A percentile compares a stretch with the other conserved stretches of the same genome.
phyloP scores from a whole-genome alignment of 2,329 filamentous ascomycete genomes.

The Hypocreales sp. region DNA sequence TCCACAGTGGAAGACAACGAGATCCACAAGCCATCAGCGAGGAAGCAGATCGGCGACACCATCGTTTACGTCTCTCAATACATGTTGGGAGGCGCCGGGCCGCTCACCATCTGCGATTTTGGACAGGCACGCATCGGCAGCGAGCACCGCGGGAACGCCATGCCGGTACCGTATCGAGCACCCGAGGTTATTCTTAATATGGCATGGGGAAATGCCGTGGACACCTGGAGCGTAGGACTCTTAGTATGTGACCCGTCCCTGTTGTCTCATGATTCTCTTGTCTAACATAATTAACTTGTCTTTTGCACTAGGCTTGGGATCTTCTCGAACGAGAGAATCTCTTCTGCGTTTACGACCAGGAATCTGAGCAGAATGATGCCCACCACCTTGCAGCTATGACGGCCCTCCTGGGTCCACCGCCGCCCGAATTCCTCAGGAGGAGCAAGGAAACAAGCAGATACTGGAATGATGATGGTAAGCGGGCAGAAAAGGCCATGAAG shows the following conservation, averaged over 20 bases:
- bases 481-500: too few species aligned
- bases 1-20: slow-evolving; percentile 15
- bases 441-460: slow-evolving; percentile 9
- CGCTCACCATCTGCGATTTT: slow-evolving; percentile 17
- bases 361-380: slow-evolving; percentile 9
- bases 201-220: slow-evolving; percentile 16
- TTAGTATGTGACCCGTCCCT: slow-evolving; percentile 10
- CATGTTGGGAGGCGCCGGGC: slow-evolving; percentile 14
- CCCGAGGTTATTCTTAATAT: slow-evolving; percentile 21
- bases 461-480: slow-evolving; percentile 12
- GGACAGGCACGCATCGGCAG: slow-evolving; percentile 18
- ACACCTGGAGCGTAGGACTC: slow-evolving; percentile 20
- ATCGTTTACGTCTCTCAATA: slow-evolving; percentile 16
- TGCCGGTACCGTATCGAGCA: slow-evolving; percentile 16
- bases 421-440: slow-evolving; percentile 8
- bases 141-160: slow-evolving; percentile 9
- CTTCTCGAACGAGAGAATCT: slow-evolving; percentile 8
- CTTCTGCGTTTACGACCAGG: slow-evolving; percentile 10
- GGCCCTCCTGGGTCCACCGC: slow-evolving; percentile 12
- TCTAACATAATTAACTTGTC: background rate
- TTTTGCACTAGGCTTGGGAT: slow-evolving; percentile 9
- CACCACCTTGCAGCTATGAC: slow-evolving; percentile 14
- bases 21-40: slow-evolving; percentile 12
- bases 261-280: slow-evolving; percentile 3
- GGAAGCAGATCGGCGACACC: slow-evolving; percentile 11